phyloP scores from a whole-genome alignment of 306 rosid genomes.

The Ammopiptanthus mongolicus region DNA sequence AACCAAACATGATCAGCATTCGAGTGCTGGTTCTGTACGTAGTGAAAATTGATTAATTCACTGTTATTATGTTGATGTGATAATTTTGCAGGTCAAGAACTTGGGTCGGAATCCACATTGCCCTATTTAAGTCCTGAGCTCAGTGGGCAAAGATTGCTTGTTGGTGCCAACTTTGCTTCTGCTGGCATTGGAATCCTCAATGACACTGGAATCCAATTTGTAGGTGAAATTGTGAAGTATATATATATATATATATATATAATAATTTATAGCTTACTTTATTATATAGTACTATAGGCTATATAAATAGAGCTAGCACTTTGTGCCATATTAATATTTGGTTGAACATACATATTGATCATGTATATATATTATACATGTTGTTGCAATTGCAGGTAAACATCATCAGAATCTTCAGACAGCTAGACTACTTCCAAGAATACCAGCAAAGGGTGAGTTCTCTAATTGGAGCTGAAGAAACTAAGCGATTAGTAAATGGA shows the following conservation, averaged over 20 bases:
- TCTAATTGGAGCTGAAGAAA: constrained; percentile 19
- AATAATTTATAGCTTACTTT: background rate
- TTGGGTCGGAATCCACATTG: constrained; percentile 40
- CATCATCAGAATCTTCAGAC: constrained; percentile 41
- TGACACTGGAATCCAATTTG: constrained; percentile 62
- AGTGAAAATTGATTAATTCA: background rate
- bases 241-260: background rate
- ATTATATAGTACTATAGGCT: background rate
- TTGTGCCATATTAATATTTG: background rate
- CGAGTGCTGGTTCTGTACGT: background rate
- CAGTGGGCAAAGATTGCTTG: constrained; percentile 36
- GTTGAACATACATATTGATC: background rate
- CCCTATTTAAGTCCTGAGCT: constrained; percentile 56
- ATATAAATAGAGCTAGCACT: background rate
- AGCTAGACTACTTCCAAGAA: constrained; percentile 38
- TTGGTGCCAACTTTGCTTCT: constrained; percentile 66
- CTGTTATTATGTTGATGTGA: background rate
- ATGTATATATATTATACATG: too few species aligned
- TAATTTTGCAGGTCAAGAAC: constrained; percentile 31
- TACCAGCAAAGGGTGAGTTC: constrained; percentile 42
- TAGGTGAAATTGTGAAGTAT: constrained; percentile 11
- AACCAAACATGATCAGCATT: background rate
- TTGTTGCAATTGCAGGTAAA: constrained; percentile 29
- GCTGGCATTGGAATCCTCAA: constrained; percentile 59
- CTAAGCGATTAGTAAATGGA: constrained; percentile 29